phyloP scores from a whole-genome alignment of 2,329 filamentous ascomycete genomes.

The Lasiodiplodia sp. region DNA sequence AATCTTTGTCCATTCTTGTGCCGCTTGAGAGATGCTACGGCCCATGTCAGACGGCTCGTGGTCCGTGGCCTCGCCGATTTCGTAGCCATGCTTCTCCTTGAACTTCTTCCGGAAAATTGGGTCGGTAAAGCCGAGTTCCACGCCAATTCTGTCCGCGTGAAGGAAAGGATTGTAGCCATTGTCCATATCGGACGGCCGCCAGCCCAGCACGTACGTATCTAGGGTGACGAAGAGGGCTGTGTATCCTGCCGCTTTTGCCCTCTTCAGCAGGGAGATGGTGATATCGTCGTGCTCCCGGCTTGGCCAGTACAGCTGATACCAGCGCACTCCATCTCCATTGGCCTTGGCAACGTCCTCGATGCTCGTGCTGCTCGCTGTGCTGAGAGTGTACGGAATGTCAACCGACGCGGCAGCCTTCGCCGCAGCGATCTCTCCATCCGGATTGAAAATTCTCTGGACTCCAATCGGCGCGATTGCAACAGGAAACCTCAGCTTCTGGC shows the following conservation, averaged over 20 bases:
- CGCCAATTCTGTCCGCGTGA: constrained; percentile 45
- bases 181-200: constrained; percentile 74
- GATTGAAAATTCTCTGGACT: constrained; percentile 72
- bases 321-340: constrained; percentile 65
- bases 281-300: constrained; percentile 68
- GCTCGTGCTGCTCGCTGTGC: constrained; percentile 68
- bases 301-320: constrained; percentile 82
- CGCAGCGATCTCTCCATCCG: constrained; percentile 69
- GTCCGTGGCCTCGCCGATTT: constrained; percentile 44
- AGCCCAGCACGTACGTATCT: constrained; percentile 73
- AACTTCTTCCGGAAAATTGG: constrained; percentile 46
- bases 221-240: constrained; percentile 74
- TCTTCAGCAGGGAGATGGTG: constrained; percentile 67
- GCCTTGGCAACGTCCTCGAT: constrained; percentile 72
- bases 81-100: constrained; percentile 41
- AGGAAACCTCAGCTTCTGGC: constrained; percentile 34
- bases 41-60: constrained; percentile 37
- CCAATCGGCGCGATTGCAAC: constrained; percentile 69
- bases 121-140: constrained; percentile 46
- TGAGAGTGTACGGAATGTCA: constrained; percentile 71
- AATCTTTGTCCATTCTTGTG: constrained; percentile 45
- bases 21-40: constrained; percentile 24
- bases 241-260: constrained; percentile 69
- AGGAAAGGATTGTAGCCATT: constrained; percentile 66
- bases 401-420: constrained; percentile 68